Evolutionary conservation across 768 basidiomycete species (phyloP).

Genomic region (Trametopsis cervina): DNA sequence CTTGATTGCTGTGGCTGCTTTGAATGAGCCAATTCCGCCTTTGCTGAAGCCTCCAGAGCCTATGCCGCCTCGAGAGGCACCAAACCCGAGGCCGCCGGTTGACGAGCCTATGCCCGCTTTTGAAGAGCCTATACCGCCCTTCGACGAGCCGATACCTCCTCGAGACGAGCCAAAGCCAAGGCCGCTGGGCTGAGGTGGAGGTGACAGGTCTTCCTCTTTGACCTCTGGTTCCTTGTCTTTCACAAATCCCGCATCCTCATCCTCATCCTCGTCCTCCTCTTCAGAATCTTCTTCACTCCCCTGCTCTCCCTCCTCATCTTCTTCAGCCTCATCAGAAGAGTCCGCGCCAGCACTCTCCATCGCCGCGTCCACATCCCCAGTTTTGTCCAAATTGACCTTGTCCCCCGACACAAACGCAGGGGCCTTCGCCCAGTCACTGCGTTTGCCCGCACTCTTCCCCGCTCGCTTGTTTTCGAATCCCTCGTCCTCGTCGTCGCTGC

Average conservation of each 20-base stretch:
- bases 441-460: constrained; percentile 26
- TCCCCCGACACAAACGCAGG: constrained; percentile 63
- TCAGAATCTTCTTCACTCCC: constrained; percentile 31
- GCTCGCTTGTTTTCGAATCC: constrained; percentile 20
- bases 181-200: constrained; percentile 42
- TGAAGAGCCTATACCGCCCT: constrained; percentile 23
- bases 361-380: constrained; percentile 35
- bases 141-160: constrained; percentile 28
- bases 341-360: constrained; percentile 29
- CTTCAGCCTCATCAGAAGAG: constrained; percentile 27
- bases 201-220: constrained; percentile 39
- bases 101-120: constrained; percentile 11
- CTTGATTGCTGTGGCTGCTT: constrained; percentile 15
- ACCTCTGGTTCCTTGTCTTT: constrained; percentile 45
- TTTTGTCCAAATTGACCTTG: constrained; percentile 32
- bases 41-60: constrained; percentile 29
- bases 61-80: constrained; percentile 1
- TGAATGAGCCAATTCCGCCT: constrained; percentile 37
- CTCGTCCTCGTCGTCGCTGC: constrained; percentile 53
- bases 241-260: constrained; percentile 30
- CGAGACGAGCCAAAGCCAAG: constrained; percentile 26
- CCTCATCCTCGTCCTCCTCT: constrained; percentile 30
- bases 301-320: constrained; percentile 19
- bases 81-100: constrained; percentile 3
- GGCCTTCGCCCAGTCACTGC: constrained; percentile 66